Evolutionary conservation across 257 asterid species (phyloP).

Genomic region (Leptodermis oblonga): DNA sequence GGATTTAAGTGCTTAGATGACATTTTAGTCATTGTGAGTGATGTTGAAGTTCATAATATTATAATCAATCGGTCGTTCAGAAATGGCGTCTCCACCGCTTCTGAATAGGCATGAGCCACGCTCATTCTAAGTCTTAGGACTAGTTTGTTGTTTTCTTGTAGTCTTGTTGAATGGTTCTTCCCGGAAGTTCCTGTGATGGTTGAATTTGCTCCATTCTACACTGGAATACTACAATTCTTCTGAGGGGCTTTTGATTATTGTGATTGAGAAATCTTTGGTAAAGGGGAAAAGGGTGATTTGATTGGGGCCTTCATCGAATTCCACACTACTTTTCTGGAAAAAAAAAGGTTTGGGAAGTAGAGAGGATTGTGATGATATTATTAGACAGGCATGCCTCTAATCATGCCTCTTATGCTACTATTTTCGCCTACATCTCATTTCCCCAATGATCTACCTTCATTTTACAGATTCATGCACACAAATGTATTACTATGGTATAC

Average conservation of each 20-base stretch:
- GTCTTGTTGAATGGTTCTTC: not conserved
- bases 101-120: not conserved
- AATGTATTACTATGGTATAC: not conserved
- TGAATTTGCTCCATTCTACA: not conserved
- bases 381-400: not conserved
- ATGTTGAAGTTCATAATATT: not conserved
- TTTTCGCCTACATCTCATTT: no score
- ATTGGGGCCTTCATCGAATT: not conserved
- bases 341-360: no score
- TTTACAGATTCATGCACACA: not conserved
- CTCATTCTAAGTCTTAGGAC: not conserved
- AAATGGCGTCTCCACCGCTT: slow-evolving; percentile 1
- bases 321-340: not conserved
- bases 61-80: not conserved
- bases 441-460: not conserved
- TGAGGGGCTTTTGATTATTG: not conserved
- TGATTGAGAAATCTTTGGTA: not conserved
- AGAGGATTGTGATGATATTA: not conserved
- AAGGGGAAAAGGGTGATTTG: not conserved
- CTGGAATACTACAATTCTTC: not conserved
- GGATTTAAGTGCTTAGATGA: no score
- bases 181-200: slow-evolving; percentile 6
- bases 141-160: not conserved
- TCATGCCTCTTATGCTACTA: not conserved
- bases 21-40: not conserved